Conservation (phyloP, 805 yeast species). For the Zygoascus bituminiphila region DNA sequence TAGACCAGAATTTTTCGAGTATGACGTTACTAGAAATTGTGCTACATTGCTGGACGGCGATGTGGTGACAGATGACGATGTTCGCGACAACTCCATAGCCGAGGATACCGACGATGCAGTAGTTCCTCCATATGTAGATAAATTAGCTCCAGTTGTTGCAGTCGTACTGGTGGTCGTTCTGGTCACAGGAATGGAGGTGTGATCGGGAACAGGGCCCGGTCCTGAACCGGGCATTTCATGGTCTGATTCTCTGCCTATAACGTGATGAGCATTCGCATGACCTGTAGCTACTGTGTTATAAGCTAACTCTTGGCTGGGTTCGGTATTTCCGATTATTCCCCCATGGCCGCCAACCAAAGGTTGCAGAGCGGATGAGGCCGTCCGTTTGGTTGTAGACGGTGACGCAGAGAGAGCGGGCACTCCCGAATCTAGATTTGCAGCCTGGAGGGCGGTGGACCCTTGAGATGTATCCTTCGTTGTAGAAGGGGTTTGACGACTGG, state of each 20-base stretch:
- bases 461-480: neutral
- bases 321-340: neutral
- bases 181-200: neutral
- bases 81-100: neutral
- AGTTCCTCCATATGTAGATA: constrained; percentile 1
- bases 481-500: neutral
- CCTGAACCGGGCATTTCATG: neutral
- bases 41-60: neutral
- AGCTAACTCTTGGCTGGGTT: neutral
- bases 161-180: neutral
- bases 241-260: neutral
- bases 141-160: neutral
- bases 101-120: neutral
- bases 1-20: constrained; percentile 9
- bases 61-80: neutral
- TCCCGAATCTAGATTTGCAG: neutral
- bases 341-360: neutral
- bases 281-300: neutral
- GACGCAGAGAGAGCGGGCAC: neutral
- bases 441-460: neutral
- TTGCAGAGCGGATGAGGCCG: neutral
- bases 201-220: neutral
- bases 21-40: constrained; percentile 5
- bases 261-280: neutral
- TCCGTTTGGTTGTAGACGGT: neutral